Base-by-base conservation (phyloP, 371 early-diverging fungal genomes). In the Mycotypha africana region DNA sequence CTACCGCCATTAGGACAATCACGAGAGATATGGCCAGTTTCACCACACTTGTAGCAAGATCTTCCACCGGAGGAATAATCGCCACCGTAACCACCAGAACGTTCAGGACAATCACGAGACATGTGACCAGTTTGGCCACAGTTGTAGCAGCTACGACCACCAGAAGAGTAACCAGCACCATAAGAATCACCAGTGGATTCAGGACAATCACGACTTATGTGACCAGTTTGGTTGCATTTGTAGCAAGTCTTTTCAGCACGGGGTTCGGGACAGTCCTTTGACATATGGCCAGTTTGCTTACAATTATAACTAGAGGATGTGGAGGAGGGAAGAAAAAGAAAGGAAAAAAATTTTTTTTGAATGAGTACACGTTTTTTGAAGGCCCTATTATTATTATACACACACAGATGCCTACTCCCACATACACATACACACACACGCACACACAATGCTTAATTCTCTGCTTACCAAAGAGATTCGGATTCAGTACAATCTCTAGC, bases 201-300 rank as follows among this genome's bases (percentile, higher is more conserved):
- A 47, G 80, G 70, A 67, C 81, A 80, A 26, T 80, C 81, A 26
- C 78, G 76, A 50, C 77, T 74, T 64, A 79, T 56, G 57, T 80
- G 81, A 38, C 81, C 81, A 39, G 62, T 35, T 60, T 75, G 60
- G 60, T 74, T 73, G 66, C 81, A 81, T 70, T 78, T 78, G 69
- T 76, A 81, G 56, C 65, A 71, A 28, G 48, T 40, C 56, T 67
- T 73, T 53, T 76, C 81, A 63, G 76, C 76, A 49, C 75, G 78
- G 56, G 78, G 72, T 35, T 75, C 74, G 39, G 73, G 33, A 67
- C 73, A 74, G 56, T 74, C 74, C 58, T 62, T 65, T 58, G 71
- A 70, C 61, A 81, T 62, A 53, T 81, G 81, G 36, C 81, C 81
- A 49, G 62, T 62, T 53, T 74, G 61, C 51, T 65, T 51, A 58